phyloP scores from a whole-genome alignment of 1,284 basidiomycete genomes.

The Cystobasidium sp. region DNA sequence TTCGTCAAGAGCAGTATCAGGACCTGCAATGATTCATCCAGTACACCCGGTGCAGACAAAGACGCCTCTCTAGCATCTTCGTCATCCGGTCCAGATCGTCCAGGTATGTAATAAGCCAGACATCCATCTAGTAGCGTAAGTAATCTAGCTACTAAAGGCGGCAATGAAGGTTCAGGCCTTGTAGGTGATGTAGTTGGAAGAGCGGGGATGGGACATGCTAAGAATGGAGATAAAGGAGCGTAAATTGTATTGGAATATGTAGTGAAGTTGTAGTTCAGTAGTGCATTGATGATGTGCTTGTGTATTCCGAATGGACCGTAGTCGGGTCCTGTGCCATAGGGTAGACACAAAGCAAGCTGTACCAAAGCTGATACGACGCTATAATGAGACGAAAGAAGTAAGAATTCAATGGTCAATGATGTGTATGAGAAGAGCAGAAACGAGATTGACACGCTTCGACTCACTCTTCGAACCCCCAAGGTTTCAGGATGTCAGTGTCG shows the following conservation, averaged over 20 bases:
- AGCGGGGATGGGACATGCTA: constrained; percentile 24
- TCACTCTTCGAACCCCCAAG: constrained; percentile 41
- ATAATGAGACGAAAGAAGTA: background rate
- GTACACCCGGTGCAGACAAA: background rate
- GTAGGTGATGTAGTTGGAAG: constrained; percentile 23
- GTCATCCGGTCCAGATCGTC: constrained; percentile 8
- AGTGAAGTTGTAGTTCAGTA: constrained; percentile 50
- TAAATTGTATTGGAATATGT: constrained; percentile 39
- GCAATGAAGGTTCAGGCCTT: constrained; percentile 1
- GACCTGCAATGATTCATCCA: constrained; percentile 78
- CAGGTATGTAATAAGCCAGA: constrained; percentile 49
- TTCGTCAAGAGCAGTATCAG: constrained; percentile 73
- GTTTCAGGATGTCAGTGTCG: constrained; percentile 27
- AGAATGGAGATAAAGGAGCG: constrained; percentile 22
- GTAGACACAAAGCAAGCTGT: constrained; percentile 35
- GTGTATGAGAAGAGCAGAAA: background rate
- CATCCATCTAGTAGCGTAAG: constrained; percentile 45
- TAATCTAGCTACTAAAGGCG: constrained; percentile 47
- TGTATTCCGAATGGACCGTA: constrained; percentile 32
- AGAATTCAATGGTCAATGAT: too few species aligned
- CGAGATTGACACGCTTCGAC: background rate
- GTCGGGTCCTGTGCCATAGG: background rate
- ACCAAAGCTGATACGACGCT: constrained; percentile 25
- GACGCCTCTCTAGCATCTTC: constrained; percentile 26
- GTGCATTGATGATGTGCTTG: constrained; percentile 47